Percentiles rank a stretch among this genome's conserved stretches.
These are phyloP conservation scores for Escallonia rubra DNA, from an alignment of 129 eudicot species.

Conservation along the genomic window DNA sequence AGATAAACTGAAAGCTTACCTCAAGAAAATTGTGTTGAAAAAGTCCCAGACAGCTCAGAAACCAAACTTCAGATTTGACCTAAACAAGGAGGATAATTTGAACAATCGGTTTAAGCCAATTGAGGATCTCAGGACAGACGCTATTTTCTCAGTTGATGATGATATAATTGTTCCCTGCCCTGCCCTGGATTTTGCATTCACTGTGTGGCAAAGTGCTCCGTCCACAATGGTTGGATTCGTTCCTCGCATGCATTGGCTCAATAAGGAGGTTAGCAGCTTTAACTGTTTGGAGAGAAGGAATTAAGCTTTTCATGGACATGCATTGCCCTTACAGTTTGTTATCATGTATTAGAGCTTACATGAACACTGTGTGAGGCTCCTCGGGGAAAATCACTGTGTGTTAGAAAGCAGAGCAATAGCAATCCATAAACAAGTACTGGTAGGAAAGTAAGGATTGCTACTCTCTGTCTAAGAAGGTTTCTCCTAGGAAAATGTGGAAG, in stretches of 20 bases:
- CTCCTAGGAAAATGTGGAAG: no score
- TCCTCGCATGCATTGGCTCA: conserved; percentile 41
- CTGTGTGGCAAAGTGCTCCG: no score
- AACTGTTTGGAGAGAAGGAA: no score
- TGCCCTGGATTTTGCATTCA: conserved; percentile 34
- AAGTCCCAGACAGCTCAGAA: conserved; percentile 27
- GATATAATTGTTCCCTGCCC: conserved; percentile 38
- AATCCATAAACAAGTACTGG: no score
- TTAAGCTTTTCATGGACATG: no score
- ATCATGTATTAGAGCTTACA: no score
- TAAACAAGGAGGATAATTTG: conserved; percentile 39
- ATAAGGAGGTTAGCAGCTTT: conserved; percentile 26
- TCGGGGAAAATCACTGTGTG: no score
- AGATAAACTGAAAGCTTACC: conserved; percentile 15
- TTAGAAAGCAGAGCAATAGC: no score
- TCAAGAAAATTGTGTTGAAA: conserved; percentile 17
- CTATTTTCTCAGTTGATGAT: conserved; percentile 38
- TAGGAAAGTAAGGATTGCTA: no score
- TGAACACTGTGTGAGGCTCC: no score
- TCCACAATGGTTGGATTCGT: conserved; percentile 42
- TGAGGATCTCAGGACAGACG: conserved; percentile 28
- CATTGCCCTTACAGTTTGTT: no score
- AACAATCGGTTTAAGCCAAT: conserved; percentile 40
- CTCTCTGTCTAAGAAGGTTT: no score
- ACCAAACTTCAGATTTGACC: conserved; percentile 30